Conservation (phyloP, 139 green algal genomes). For the Auxenochlorella pyrenoidosa region DNA sequence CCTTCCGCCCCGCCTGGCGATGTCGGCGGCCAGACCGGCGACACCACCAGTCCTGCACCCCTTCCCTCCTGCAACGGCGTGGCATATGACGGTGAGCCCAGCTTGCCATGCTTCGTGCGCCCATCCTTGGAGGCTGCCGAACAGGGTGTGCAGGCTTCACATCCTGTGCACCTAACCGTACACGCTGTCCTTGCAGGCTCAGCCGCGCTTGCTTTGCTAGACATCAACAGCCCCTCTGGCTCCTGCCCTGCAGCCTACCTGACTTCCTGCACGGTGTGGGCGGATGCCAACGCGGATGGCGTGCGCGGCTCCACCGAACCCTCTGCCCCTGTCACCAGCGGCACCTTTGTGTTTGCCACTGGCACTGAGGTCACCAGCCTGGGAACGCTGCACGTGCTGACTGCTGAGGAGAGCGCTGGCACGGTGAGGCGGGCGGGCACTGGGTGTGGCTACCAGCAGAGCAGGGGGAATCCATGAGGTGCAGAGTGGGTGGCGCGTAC, state of each 20-base stretch:
- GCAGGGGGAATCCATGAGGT: too few relatives aligned
- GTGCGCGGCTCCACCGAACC: neutral
- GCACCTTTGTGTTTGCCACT: neutral
- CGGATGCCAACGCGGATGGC: neutral
- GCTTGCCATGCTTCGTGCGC: too few relatives aligned
- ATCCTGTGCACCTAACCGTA: too few relatives aligned
- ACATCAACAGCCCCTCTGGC: too few relatives aligned
- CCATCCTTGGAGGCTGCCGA: too few relatives aligned
- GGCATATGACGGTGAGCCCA: neutral
- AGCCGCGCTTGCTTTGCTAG: too few relatives aligned
- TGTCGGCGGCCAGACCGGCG: neutral
- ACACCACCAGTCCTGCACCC: neutral
- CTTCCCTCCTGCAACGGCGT: neutral
- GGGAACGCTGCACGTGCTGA: neutral
- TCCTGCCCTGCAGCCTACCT: slow-evolving; percentile 5
- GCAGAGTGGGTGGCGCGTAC: too few relatives aligned
- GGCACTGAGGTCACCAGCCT: neutral
- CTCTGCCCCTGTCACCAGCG: neutral
- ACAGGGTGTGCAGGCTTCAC: too few relatives aligned
- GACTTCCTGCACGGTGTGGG: slow-evolving; percentile 5
- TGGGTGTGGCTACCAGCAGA: too few relatives aligned
- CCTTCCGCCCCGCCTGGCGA: neutral
- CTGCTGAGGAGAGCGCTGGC: neutral
- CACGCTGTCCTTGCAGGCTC: too few relatives aligned
- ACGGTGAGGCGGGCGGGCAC: neutral